Base-by-base conservation (phyloP, 1,284 basidiomycete genomes). In the Ganoderma sp. region DNA sequence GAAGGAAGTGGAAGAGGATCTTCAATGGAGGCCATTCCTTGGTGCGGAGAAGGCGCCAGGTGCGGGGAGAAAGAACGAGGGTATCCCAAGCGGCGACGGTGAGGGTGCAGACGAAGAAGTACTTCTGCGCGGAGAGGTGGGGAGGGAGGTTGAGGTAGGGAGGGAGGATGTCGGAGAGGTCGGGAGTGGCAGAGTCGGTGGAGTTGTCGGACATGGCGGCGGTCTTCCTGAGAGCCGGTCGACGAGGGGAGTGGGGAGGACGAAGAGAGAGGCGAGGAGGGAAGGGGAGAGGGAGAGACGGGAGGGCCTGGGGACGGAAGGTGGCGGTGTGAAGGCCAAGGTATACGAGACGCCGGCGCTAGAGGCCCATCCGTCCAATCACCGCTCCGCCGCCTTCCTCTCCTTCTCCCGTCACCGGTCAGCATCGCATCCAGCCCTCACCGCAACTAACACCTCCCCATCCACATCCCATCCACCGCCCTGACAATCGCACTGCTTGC, bases 71-170 rank as follows among this genome's bases (percentile, higher is more conserved):
- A 57, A 94, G 85, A 28, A 94, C 92, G 72, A 94, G 87, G 42
- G 92, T 89, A 75, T 94, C 92, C 92, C 92, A 94, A 12, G 92
- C 92, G 0, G 92, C 90, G 65, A 94, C 91, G 61, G 92, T 94
- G 68, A 94, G 85, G 0, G 92, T 92, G 81, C 92, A 94, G 68
- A 94, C 92, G 64, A 91, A 87, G 78, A 94, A 93, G 75, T 94
- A 94, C 79, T 94, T 93, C 83, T 94, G 92, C 0, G 92, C 92
- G 48, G 87, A 88, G 39, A 94, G 83, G 77, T 92, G 92, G 1
- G 92, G 84, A 0, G 91, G 85, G 5, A 93, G 85, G 73, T 89
- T 81, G 75, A 92, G 87, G 42, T 88, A 91, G 43, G 80, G 74
- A 5, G 88, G 87, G 28, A 90, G 80, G 17, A 75, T 32, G 50